Evolutionary conservation across 495 filamentous ascomycete species (phyloP), one percentile per base, ranked within the genome.

Genomic region (Trichoderma reesei): DNA sequence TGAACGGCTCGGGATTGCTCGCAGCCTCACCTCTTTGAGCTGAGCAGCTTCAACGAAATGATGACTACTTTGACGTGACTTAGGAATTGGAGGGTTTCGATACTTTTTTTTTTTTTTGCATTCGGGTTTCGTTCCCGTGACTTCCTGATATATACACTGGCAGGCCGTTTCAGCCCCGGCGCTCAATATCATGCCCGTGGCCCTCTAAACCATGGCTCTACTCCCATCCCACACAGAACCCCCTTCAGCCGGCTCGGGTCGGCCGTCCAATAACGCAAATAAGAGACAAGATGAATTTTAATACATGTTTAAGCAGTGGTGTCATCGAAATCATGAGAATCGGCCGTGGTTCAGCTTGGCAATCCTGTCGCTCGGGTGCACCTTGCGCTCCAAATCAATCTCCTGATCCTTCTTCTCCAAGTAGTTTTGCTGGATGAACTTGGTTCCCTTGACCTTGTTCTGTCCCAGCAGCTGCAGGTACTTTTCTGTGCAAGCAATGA

Each of bases 371-470:
- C 39, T 63, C 3, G 61, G 14, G 61, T 63, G 61, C 38, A 63
- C 61, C 61, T 63, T 63, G 61, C 18, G 38, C 61, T 44, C 61
- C 38, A 63, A 42, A 36, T 63, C 54, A 41, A 65, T 36, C 63
- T 66, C 68, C 63, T 67, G 62, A 64, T 76, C 68, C 42, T 75
- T 66, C 73, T 86, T 82, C 38, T 82, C 67, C 63, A 88, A 79
- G 73, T 89, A 90, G 77, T 97, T 96, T 78, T 94, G 89, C 82
- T 96, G 92, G 78, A 93, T 82, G 69, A 92, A 94, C 56, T 93
- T 73, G 73, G 96, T 97, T 68, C 94, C 94, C 79, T 84, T 86
- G 70, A 97, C 80, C 79, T 90, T 89, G 70, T 88, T 79, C 65
- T 92, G 87, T 76, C 87, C 87, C 73, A 98, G 80, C 63, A 96